phyloP scores from a whole-genome alignment of 148 eudicot genomes.

The Dianthus caryophyllus region DNA sequence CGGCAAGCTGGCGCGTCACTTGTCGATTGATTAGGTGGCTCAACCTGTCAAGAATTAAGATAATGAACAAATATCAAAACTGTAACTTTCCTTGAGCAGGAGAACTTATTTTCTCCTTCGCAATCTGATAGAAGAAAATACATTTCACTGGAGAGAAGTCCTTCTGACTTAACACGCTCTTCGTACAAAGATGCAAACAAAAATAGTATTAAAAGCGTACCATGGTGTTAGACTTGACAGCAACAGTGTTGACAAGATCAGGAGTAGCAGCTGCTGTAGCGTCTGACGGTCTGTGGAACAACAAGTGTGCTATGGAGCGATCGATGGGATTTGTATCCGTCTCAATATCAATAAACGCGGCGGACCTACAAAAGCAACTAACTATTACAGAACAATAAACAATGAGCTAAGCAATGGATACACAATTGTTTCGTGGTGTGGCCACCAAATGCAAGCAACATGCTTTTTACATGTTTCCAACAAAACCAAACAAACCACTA shows the following conservation, averaged over 20 bases:
- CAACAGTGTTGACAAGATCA: constrained; percentile 19
- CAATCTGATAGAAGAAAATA: neutral
- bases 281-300: constrained; percentile 82
- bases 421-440: neutral
- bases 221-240: constrained; percentile 28
- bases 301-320: constrained; percentile 86
- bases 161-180: neutral
- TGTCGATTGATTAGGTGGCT: constrained; percentile 26
- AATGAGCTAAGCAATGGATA: neutral
- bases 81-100: too few relatives aligned
- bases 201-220: constrained; percentile 29
- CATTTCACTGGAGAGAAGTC: neutral
- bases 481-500: too few relatives aligned
- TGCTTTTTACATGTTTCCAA: neutral
- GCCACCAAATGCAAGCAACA: neutral
- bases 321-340: constrained; percentile 94
- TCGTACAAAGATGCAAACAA: neutral
- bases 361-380: constrained; percentile 33
- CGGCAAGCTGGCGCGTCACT: constrained; percentile 27
- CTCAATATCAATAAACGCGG: constrained; percentile 72
- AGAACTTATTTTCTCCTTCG: neutral
- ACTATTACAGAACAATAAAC: constrained; percentile 14
- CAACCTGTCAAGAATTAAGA: constrained; percentile 38
- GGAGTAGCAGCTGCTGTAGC: constrained; percentile 31
- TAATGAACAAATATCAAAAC: neutral